Percentiles rank a stretch among this genome's conserved stretches.
Conservation (phyloP, 306 rosid species). For the Corylus americana region DNA sequence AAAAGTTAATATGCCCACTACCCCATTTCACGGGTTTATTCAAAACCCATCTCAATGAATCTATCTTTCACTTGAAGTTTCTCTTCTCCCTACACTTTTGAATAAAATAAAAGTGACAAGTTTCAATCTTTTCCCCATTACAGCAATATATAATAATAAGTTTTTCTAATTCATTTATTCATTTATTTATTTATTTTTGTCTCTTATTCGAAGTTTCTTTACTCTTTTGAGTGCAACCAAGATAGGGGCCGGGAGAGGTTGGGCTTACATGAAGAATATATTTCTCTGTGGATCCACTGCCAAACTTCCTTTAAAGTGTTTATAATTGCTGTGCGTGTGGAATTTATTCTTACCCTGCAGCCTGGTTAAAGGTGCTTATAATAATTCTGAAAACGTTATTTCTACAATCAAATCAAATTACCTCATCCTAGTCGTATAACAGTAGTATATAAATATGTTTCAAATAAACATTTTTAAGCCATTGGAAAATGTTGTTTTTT, state of each 20-base stretch:
- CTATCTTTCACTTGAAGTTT: not conserved
- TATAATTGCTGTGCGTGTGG: not conserved
- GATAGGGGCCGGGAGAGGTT: not conserved
- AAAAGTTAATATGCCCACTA: conserved; percentile 16
- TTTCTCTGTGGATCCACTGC: conserved; percentile 12
- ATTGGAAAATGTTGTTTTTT: too few species aligned
- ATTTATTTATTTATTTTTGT: not conserved
- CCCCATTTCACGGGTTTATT: not conserved
- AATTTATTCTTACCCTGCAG: not conserved
- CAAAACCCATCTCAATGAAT: conserved; percentile 16
- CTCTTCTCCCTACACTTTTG: conserved; percentile 1
- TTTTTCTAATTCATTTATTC: not conserved
- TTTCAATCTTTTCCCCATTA: not conserved
- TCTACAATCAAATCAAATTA: not conserved
- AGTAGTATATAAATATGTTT: too few species aligned
- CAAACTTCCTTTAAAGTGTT: not conserved
- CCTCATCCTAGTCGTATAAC: too few species aligned
- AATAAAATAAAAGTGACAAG: not conserved
- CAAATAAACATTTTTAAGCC: too few species aligned
- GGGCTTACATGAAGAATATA: not conserved
- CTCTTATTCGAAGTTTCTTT: conserved; percentile 27
- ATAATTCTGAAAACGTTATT: not conserved
- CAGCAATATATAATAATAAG: not conserved
- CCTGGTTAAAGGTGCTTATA: not conserved
- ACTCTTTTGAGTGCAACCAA: conserved; percentile 7